Evolutionary conservation across 1,284 basidiomycete genomes (phyloP).

Genomic region (Trichosporon asahii): DNA sequence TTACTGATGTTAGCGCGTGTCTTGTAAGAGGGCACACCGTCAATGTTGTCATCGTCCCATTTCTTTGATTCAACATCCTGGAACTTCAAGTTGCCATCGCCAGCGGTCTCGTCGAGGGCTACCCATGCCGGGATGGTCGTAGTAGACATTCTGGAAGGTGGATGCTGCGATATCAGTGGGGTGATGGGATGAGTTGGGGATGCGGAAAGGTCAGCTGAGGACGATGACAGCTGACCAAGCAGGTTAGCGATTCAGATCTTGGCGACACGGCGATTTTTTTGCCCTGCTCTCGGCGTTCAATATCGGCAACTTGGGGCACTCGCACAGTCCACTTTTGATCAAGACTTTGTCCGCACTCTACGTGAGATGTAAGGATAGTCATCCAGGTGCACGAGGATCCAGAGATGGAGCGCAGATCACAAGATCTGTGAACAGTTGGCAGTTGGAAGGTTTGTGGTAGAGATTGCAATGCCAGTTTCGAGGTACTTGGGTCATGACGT

Average conservation of each 20-base stretch:
- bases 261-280: neutral
- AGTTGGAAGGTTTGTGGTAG: no score
- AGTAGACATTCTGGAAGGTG: neutral
- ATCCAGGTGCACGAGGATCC: no score
- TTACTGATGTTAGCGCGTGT: conserved; percentile 10
- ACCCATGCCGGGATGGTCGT: conserved; percentile 31
- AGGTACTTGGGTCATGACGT: no score
- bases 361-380: no score
- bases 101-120: conserved; percentile 39
- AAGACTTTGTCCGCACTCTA: no score
- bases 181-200: neutral
- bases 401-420: no score
- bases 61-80: conserved; percentile 46
- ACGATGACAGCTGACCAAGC: neutral
- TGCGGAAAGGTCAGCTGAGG: neutral
- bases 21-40: conserved; percentile 32
- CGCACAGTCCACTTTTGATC: neutral
- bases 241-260: neutral
- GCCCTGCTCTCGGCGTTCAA: neutral
- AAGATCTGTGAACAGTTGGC: no score
- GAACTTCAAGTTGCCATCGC: conserved; percentile 49
- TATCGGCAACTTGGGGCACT: neutral
- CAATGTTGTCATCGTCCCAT: conserved; percentile 51
- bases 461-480: no score
- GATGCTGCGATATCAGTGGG: neutral